These are phyloP conservation scores for Acanthamoeba comandoni DNA, from an alignment of 208 protist genomes.

Conservation along the genomic window DNA sequence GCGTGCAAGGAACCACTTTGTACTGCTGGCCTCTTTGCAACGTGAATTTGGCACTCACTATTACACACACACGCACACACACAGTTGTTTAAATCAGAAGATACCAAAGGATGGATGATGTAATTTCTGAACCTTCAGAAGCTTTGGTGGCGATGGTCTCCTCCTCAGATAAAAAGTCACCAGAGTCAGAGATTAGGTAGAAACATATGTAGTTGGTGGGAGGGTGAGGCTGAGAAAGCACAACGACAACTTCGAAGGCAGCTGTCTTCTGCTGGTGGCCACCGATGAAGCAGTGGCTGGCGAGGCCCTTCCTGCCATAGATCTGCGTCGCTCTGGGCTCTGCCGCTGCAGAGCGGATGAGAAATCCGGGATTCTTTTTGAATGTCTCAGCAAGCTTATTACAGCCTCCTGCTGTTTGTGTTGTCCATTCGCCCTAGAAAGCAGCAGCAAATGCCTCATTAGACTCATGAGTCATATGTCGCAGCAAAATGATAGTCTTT, in stretches of 20 bases:
- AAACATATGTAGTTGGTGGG: conserved; percentile 50
- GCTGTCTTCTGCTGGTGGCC: conserved; percentile 2
- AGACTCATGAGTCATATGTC: neutral
- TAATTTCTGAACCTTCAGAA: conserved; percentile 14
- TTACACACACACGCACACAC: neutral
- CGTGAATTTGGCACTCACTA: conserved; percentile 1
- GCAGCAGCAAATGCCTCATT: neutral
- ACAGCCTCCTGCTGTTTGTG: conserved; percentile 13
- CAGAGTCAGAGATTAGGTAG: neutral
- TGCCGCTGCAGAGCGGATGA: neutral
- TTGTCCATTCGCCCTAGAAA: conserved; percentile 33
- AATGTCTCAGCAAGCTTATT: conserved; percentile 35
- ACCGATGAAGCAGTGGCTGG: neutral
- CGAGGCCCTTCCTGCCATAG: neutral
- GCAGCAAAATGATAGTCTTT: neutral
- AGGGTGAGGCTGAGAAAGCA: conserved; percentile 22
- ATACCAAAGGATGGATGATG: too few species aligned
- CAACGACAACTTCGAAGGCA: conserved; percentile 2
- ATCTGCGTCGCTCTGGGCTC: neutral
- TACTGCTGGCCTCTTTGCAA: conserved; percentile 54
- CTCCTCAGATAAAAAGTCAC: conserved; percentile 9
- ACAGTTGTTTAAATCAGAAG: neutral
- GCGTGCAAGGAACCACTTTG: conserved; percentile 24
- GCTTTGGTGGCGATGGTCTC: conserved; percentile 47
- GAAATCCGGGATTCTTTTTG: conserved; percentile 30